Evolutionary conservation across 495 filamentous ascomycete species (phyloP), one percentile per base, ranked within the genome.

Genomic region (Penicillium verhagenii): DNA sequence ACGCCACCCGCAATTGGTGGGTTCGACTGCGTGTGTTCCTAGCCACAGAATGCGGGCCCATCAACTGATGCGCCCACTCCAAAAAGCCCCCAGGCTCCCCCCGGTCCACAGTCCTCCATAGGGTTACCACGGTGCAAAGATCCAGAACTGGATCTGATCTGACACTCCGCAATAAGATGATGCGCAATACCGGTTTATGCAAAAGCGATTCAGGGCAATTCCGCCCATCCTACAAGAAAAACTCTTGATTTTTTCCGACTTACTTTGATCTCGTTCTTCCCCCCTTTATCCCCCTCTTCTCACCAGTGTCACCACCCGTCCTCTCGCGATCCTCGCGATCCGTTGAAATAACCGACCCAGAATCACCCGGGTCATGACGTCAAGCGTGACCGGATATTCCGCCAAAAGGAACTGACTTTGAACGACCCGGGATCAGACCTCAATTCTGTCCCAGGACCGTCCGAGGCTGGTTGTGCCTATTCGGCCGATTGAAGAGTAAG

Each of bases 361-460:
- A 45, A 45, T 45, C 42, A 26, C 42, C 42, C 28, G 46, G 38
- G 21, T 53, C 50, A 45, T 59, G 56, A 59, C 56, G 56, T 59
- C 56, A 59, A 54, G 39, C 47, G 47, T 25, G 46, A 43, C 52
- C 43, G 48, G 48, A 23, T 45, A 56, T 45, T 42, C 24, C 25
- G 46, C 53, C 53, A 45, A 23, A 47, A 19, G 40, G 49, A 10
- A 47, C 47, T 43, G 25, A 49, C 44, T 50, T 48, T 35, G 26
- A 21, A 43, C 23, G 47, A 53, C 33, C 25, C 29, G 44, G 58
- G 61, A 61, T 67, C 64, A 61, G 64, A 64, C 61, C 64, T 56
- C 51, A n/a, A n/a, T n/a, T n/a, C n/a, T n/a, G n/a, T n/a, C n/a
- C n/a, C n/a, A n/a, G n/a, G 47, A 39, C 25, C 31, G 31, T 25